Evolutionary conservation across 106 monocot genomes (phyloP), one percentile per base, ranked within the genome.

Genomic region (Dioscorea alata): DNA sequence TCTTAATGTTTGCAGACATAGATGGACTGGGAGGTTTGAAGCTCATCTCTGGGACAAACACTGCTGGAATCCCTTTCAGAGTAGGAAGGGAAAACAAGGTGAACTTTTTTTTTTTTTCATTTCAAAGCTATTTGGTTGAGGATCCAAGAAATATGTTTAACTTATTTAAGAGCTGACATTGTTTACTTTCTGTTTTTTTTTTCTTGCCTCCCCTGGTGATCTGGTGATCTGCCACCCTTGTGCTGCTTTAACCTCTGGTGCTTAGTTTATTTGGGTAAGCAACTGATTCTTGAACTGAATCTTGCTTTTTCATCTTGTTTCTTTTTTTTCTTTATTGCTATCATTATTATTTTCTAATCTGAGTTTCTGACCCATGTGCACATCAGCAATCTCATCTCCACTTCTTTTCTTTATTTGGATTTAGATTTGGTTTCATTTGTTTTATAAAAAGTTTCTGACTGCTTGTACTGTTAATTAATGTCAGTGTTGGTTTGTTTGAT

Each of bases 71-170:
- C 69, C 78, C 24, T 49, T 71, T 60, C 78, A 78, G 64, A 88
- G 74, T 71, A 88, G 84, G 88, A 88, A 81, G 70, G 88, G 88
- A 19, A 88, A 62, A 58, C 88, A 88, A 78, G 88, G 88, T 84
- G 35, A 75, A 51, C 13, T 18, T 19, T 12, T 34, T n/a, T 28
- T 28, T 28, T 28, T 28, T 28, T 28, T 28, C 28, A 28, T 28
- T 28, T 3, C 2, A 17, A 64, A 64, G 24, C 7, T 4, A 64
- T 2, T 15, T 23, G 15, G 16, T 33, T 42, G 35, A 33, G 15
- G 35, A 64, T 34, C 63, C 28, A 19, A 16, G 35, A 23, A 20
- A 17, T 21, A 13, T 59, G 23, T 18, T 59, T 66, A 10, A 49
- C 16, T 42, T 49, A 19, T 20, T 66, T 23, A 4, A 19, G 13